Percentiles rank a stretch among this genome's conserved stretches.
Conservation (phyloP, 345 rosid species). For the Litchi chinensis region DNA sequence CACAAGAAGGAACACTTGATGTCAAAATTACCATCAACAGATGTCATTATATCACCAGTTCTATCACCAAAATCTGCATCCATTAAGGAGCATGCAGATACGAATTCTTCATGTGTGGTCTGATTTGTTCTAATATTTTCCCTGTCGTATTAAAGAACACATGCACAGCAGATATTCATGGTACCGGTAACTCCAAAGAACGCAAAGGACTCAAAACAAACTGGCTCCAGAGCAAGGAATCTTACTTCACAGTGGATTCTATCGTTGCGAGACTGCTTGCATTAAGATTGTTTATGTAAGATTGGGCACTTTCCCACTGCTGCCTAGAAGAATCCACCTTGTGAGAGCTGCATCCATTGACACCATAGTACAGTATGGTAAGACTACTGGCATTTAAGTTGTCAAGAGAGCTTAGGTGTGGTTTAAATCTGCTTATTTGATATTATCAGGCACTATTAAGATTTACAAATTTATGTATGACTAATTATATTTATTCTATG, state of each 20-base stretch:
- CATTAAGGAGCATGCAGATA: slow-evolving; percentile 46
- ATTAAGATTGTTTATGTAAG: slow-evolving; percentile 35
- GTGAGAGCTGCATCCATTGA: slow-evolving; percentile 50
- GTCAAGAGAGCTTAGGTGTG: too few species aligned
- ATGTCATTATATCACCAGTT: slow-evolving; percentile 39
- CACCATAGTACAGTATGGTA: slow-evolving; percentile 1
- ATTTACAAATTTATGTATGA: neutral
- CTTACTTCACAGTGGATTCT: slow-evolving; percentile 43
- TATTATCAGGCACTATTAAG: too few species aligned
- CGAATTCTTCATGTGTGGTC: slow-evolving; percentile 42
- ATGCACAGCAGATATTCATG: neutral
- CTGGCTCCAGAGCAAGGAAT: neutral
- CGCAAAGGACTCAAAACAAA: neutral
- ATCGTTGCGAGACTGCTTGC: slow-evolving; percentile 36
- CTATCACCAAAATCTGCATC: slow-evolving; percentile 47
- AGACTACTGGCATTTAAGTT: neutral
- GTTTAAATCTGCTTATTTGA: too few species aligned
- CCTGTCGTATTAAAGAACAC: slow-evolving; percentile 38
- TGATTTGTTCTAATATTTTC: slow-evolving; percentile 42
- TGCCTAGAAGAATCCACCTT: slow-evolving; percentile 45
- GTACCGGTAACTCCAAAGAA: neutral
- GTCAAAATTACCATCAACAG: slow-evolving; percentile 56
- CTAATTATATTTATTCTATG: neutral
- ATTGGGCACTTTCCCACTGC: slow-evolving; percentile 59
- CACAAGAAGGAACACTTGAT: neutral